Base-by-base conservation (phyloP, 805 yeast species). In the Metschnikowia gruessii region DNA sequence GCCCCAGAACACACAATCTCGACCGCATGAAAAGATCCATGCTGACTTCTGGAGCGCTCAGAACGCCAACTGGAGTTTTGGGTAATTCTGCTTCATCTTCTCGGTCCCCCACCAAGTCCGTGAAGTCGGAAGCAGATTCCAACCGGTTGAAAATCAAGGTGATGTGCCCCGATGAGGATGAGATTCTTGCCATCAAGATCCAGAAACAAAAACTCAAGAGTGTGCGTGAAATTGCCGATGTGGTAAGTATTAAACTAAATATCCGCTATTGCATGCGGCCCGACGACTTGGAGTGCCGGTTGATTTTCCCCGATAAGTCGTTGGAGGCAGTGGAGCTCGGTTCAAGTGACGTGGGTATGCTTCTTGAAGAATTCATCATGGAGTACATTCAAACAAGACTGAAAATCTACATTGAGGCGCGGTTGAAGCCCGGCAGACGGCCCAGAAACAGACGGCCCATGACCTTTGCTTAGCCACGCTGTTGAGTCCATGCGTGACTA, bases 381-480 rank as follows among this genome's bases (percentile, higher is more conserved):
- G 66, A 63, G 41, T 63, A 63, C 40, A 48, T 64, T 18, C 48
- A 45, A 46, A 40, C 48, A 21, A 58, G 57, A 48, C 52, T 50
- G 26, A 58, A 53, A 42, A 47, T 63, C 11, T 61, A 54, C 39
- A 45, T 63, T 18, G 51, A 48, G 46, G 68, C 63, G 1, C 43
- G 46, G 19, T 35, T 50, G 32, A 39, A 36, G 17, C 29, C 45
- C 9, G 35, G 17, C 21, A 16, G 36, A 18, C 6, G 7, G 19
- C 21, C 22, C 6, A 3, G 22, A 6, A 33, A 17, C 19, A 12
- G n/a, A 33, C n/a, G 22, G n/a, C 13, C 22, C 11, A 22, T 17
- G 3, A 4, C 21, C 13, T 16, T 12, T 17, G 36, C 15, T n/a
- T 12, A 32, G 19, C 15, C 16, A 32, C 4, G 12, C 5, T 32